These are phyloP conservation scores for Cenococcum geophilum DNA, from an alignment of 495 filamentous ascomycete genomes.

Conservation along the genomic window DNA sequence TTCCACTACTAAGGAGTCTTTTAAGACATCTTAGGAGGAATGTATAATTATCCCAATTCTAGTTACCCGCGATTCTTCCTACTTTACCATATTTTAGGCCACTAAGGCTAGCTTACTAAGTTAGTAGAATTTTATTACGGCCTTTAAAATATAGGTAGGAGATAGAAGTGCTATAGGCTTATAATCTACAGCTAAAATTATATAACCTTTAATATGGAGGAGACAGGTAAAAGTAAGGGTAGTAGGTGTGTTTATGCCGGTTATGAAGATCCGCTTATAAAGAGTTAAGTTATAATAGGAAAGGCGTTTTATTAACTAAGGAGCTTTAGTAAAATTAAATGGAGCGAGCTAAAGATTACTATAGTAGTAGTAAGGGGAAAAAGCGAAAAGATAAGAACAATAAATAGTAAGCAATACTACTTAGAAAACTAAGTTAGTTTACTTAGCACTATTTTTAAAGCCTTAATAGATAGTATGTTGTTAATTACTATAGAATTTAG, in stretches of 20 bases:
- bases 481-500: too few species aligned
- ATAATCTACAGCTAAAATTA: slow-evolving; percentile 2
- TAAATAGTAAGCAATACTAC: too few species aligned
- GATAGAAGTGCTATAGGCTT: neutral
- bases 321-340: too few species aligned
- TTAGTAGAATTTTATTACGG: neutral
- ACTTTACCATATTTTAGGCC: neutral
- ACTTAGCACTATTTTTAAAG: too few species aligned
- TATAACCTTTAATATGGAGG: slow-evolving; percentile 6
- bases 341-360: too few species aligned
- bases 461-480: too few species aligned
- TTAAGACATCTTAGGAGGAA: neutral
- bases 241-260: slow-evolving; percentile 3
- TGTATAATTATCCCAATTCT: neutral
- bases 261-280: slow-evolving; percentile 4
- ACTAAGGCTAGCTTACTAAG: neutral
- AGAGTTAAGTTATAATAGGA: too few species aligned
- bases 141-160: neutral
- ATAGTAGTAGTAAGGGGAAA: too few species aligned
- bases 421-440: too few species aligned
- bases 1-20: neutral
- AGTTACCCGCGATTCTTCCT: neutral
- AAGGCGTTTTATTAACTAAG: too few species aligned
- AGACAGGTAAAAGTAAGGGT: slow-evolving; percentile 2
- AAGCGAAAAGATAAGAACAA: too few species aligned